phyloP scores from a whole-genome alignment of 352 stramenopile species.

The Peronospora belbahrii region DNA sequence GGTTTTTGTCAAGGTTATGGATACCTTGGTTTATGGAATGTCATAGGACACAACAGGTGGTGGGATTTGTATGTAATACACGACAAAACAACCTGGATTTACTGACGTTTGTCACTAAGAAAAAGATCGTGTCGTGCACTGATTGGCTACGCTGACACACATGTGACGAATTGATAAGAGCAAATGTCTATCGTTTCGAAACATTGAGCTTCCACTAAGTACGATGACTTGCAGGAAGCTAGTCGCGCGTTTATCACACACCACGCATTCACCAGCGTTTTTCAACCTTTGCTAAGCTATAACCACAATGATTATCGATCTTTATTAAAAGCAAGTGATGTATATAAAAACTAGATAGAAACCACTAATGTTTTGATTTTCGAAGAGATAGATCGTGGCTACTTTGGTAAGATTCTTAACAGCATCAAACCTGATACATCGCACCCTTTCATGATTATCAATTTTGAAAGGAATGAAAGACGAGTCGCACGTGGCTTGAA shows the following conservation, averaged over 20 bases:
- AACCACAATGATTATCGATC: no score
- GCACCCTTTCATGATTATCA: conserved; percentile 6
- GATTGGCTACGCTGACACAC: conserved; percentile 22
- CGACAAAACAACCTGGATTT: conserved; percentile 7
- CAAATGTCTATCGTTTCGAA: conserved; percentile 2
- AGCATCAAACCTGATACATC: conserved; percentile 8
- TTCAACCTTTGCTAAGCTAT: no score
- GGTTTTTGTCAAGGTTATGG: no score
- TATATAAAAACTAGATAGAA: no score
- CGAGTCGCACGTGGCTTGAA: conserved; percentile 1
- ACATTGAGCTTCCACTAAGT: conserved; percentile 23
- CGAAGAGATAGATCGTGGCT: background rate
- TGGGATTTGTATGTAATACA: no score
- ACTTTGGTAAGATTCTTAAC: conserved; percentile 9
- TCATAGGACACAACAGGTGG: no score
- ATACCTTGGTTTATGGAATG: conserved; percentile 3
- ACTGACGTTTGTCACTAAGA: background rate
- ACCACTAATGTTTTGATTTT: no score
- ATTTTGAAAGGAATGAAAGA: conserved; percentile 3
- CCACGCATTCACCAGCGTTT: background rate
- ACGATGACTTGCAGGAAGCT: background rate
- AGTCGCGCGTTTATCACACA: background rate
- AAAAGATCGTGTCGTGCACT: conserved; percentile 11
- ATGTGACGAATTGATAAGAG: no score
- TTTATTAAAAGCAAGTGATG: no score